Evolutionary conservation across 2,329 filamentous ascomycete genomes (phyloP), one percentile per base, ranked within the genome.

Genomic region (Nannizziopsis arthrosporioides): DNA sequence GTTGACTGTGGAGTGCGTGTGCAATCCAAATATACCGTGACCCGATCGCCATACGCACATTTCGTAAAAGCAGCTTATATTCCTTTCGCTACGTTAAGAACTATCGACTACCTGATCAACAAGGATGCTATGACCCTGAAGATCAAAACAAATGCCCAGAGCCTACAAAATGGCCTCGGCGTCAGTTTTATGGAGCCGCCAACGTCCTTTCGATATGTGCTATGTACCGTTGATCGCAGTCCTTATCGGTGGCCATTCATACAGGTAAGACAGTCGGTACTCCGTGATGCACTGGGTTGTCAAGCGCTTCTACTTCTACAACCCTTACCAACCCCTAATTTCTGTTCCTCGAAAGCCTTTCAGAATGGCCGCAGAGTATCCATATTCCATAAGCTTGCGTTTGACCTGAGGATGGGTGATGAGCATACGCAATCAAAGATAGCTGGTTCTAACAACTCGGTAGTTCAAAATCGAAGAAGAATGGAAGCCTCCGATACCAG

Each of bases 61-160:
- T 54, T 52, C 32, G 46, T 47, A 37, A 30, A 47, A 27, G 50
- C 50, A 38, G 49, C 39, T 44, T 54, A 52, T 40, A 46, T 52
- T 34, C 42, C 47, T 41, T 52, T 54, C 43, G 32, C 47, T 15
- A 46, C 30, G 17, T 43, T 54, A 30, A 50, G 44, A 27, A 52
- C 41, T 8, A 52, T 54, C 35, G 22, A 15, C 31, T 50, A n/a
- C n/a, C 50, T 22, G 8, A 17, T 32, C 15, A 47, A 31, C 44
- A 52, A 40, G 40, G 27, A 18, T 6, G 7, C 1, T 42, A 47
- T 47, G 14, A 49, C 43, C 35, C 35, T 31, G 18, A 34, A 43
- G 42, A 45, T 50, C 17, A 17, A 32, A 35, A 27, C 27, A 4
- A 42, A 50, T 22, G 27, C 27, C 12, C 12, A 18, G 34, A 30